Base-by-base conservation (phyloP, 1,284 basidiomycete genomes). In the Psilocybe mexicana region DNA sequence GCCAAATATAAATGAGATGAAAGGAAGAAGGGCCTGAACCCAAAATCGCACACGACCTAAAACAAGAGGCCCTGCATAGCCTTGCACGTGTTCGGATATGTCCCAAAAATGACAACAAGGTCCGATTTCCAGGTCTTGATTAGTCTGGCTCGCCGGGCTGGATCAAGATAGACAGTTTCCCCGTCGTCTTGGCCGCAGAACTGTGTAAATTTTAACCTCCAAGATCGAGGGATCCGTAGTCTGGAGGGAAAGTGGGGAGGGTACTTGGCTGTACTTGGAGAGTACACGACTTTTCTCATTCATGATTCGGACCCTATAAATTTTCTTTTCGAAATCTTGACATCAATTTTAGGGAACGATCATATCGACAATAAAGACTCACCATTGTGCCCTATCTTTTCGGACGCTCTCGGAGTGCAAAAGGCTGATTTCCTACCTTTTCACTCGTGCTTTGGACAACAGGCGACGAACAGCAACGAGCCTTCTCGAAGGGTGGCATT, bases 21-120 rank as follows among this genome's bases (percentile, higher is more conserved):
- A 43, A 43, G 44, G 28, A 40, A 26, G 18, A 46, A 30, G 7
- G 23, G 3, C 38, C 18, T 18, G 18, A 18, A 18, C 18, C 18
- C 18, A 18, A 26, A 24, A 25, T 24, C 55, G 55, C 55, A 56
- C 55, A 56, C 55, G 55, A 56, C 42, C 55, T 47, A 54, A 47
- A 54, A 54, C 53, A 42, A 14, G 35, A 24, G 23, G 23, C 18
- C 5, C 14, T 6, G 36, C 3, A 25, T n/a, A n/a, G 38, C 30
- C 8, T 33, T 33, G 45, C 53, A 54, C 53, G 53, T 54, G 53
- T 47, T 52, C 38, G 38, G 40, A 51, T 25, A 50, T 25, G 23
- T 48, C 35, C 46, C 30, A 48, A 48, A 48, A 28, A 23, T 14
- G 25, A 11, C 30, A 14, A 40, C 18, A 43, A 2, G 24, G 7